Base-by-base conservation (phyloP, 2,329 filamentous ascomycete genomes). In the Fusarium sp. region DNA sequence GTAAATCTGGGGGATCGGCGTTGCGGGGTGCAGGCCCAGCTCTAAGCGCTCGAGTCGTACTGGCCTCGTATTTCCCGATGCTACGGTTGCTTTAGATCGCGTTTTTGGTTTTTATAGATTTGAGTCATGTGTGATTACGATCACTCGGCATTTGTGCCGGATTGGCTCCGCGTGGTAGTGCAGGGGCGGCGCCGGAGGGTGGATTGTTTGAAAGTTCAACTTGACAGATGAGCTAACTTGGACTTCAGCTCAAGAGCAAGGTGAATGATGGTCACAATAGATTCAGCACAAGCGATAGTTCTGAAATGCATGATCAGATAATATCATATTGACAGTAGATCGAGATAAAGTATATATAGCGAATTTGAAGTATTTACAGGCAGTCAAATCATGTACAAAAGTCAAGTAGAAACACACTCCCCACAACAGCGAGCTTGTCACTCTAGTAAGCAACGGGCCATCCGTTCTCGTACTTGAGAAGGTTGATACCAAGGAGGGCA, bases 381-480 rank as follows among this genome's bases (percentile, higher is more conserved):
- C 17, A 13, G 15, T 37, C 17, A 49, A 63, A 49, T 22, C 51
- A 46, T 63, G n/a, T 37, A 37, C 35, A 30, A 4, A 30, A 30
- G 27, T 10, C 27, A 30, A 13, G 11, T 13, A 30, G 27, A 30
- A 30, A 30, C 9, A 30, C 10, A 30, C 10, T 30, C 27, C 9
- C 13, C 27, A 30, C 27, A 30, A 13, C 27, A 30, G 27, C 27
- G 27, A 11, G 9, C 27, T 30, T 0, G 10, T n/a, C 5, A 25
- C 0, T 2, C 39, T 70, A 77, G 45, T 75, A 77, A 8, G 75
- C 65, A 10, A 77, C 75, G 7, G 75, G 75, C 75, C 75, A 77
- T 46, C 62, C 71, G 4, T 51, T 63, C 1, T 77, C 75, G 45
- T 76, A 77, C 1, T 60, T 68, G 5, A 77, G 67, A 23, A 76